Percentiles rank a stretch among this genome's conserved stretches.
Evolutionary conservation across 768 basidiomycete species (phyloP).

Genomic region (Boletellus sp.): DNA sequence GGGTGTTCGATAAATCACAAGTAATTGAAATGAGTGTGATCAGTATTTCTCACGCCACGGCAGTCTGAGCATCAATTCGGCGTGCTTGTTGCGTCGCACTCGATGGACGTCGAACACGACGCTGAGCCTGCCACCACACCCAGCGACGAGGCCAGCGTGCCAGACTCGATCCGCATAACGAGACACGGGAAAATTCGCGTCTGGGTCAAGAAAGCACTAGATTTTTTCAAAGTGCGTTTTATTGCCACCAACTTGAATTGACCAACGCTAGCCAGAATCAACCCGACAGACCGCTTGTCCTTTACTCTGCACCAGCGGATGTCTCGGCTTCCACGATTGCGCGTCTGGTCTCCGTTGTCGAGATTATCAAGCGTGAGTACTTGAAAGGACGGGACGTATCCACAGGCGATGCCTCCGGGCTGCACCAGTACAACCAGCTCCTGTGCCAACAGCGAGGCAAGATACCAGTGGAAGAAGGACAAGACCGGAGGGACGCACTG

Average conservation of each 20-base stretch:
- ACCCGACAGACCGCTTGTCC: conserved; percentile 44
- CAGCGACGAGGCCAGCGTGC: conserved; percentile 2
- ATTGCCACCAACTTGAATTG: neutral
- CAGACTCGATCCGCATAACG: conserved; percentile 50
- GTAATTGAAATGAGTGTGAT: neutral
- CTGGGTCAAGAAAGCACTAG: conserved; percentile 52
- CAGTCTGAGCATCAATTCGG: neutral
- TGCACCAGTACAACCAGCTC: conserved; percentile 78
- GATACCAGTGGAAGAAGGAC: conserved; percentile 33
- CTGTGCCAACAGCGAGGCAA: conserved; percentile 38
- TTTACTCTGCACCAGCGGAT: conserved; percentile 55
- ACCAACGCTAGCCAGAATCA: conserved; percentile 38
- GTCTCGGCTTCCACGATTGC: conserved; percentile 43
- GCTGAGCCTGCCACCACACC: conserved; percentile 1
- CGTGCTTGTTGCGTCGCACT: neutral
- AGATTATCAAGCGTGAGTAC: conserved; percentile 84
- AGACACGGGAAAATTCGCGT: conserved; percentile 50
- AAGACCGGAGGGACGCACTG: conserved; percentile 27
- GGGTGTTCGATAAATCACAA: too few species aligned
- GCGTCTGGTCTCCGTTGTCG: conserved; percentile 70
- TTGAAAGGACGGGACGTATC: conserved; percentile 47
- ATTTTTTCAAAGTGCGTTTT: conserved; percentile 48
- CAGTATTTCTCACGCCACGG: conserved; percentile 27
- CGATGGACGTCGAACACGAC: conserved; percentile 16
- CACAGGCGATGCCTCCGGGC: conserved; percentile 44